Conservation (phyloP, 176 grass and related monocot genomes). For the Alopecurus myosuroides region DNA sequence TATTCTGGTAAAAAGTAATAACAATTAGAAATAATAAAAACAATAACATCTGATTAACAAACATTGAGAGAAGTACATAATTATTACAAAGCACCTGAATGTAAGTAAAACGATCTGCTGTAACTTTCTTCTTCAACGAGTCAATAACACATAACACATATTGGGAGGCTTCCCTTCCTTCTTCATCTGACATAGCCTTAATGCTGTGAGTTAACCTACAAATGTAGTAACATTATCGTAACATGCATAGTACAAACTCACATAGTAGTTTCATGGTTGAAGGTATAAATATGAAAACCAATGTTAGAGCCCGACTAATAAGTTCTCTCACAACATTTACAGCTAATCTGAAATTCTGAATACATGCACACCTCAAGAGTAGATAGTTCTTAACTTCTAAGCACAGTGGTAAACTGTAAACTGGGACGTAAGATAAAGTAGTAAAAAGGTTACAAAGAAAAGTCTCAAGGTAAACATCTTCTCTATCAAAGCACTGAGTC, state of each 20-base stretch:
- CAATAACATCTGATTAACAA: neutral
- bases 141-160: constrained; percentile 66
- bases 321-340: neutral
- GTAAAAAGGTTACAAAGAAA: neutral
- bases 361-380: neutral
- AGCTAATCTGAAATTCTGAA: neutral
- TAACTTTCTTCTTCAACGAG: constrained; percentile 78
- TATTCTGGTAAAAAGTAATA: constrained; percentile 59
- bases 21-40: neutral
- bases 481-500: neutral
- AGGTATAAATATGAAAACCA: neutral
- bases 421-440: neutral
- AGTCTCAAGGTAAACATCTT: neutral
- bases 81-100: constrained; percentile 61
- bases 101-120: constrained; percentile 67
- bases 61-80: neutral
- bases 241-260: neutral
- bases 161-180: constrained; percentile 32
- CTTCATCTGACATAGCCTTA: constrained; percentile 33
- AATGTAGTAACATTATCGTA: neutral
- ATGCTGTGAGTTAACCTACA: constrained; percentile 22
- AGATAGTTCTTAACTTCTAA: neutral
- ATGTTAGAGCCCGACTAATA: neutral
- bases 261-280: neutral
- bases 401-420: neutral